phyloP scores from a whole-genome alignment of 495 filamentous ascomycete species.

The Parmelia sp. region DNA sequence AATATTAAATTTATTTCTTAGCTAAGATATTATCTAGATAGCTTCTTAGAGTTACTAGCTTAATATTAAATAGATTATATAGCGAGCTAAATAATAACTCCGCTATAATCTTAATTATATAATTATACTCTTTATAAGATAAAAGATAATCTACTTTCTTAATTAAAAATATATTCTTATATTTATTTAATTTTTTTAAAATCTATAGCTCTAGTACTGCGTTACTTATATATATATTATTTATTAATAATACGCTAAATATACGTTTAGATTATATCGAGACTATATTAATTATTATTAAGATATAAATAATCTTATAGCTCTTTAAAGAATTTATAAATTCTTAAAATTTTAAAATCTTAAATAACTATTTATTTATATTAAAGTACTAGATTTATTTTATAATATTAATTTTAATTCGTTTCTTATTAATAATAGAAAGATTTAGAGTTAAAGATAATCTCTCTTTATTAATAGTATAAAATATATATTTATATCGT shows the following conservation, averaged over 20 bases:
- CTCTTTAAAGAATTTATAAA: too few relatives aligned
- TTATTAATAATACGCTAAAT: too few relatives aligned
- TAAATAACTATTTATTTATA: too few relatives aligned
- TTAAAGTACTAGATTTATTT: not conserved
- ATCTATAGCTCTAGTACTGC: too few relatives aligned
- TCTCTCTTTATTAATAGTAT: too few relatives aligned
- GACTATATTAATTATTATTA: too few relatives aligned
- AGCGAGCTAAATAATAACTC: not conserved
- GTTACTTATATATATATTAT: too few relatives aligned
- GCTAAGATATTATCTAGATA: slow-evolving; percentile 5
- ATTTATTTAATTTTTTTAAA: not conserved
- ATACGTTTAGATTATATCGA: too few relatives aligned
- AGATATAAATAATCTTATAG: too few relatives aligned
- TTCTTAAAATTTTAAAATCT: too few relatives aligned
- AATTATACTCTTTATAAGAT: slow-evolving; percentile 5
- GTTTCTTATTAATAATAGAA: not conserved
- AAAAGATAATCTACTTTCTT: not conserved
- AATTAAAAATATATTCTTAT: slow-evolving; percentile 8
- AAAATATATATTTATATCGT: too few relatives aligned
- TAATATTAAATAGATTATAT: not conserved
- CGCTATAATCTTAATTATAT: not conserved
- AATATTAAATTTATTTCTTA: slow-evolving; percentile 12
- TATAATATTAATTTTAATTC: not conserved
- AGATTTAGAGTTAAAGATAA: too few relatives aligned
- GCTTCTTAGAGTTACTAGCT: not conserved